These are phyloP conservation scores for Coleophoma cylindrospora DNA, from an alignment of 2,329 filamentous ascomycete genomes.

Conservation along the genomic window DNA sequence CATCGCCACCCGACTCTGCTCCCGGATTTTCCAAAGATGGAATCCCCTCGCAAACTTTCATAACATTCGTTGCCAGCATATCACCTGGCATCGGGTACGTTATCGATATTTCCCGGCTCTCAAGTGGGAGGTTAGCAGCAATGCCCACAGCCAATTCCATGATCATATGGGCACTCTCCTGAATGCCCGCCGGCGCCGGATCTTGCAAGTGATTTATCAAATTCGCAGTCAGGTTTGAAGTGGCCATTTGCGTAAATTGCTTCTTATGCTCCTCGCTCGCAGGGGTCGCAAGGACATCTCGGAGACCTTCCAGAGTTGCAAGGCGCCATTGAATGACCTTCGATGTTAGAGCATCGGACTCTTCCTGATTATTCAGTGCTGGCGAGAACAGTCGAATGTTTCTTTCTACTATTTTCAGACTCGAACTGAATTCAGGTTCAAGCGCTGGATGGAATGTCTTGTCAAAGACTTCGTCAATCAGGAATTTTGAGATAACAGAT, in stretches of 20 bases:
- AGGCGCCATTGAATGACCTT: constrained; percentile 93
- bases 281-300: constrained; percentile 60
- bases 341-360: constrained; percentile 79
- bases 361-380: constrained; percentile 71
- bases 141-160: constrained; percentile 86
- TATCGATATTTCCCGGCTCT: constrained; percentile 86
- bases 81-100: constrained; percentile 79
- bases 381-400: constrained; percentile 79
- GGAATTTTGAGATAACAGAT: constrained; percentile 82
- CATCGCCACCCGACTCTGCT: constrained; percentile 15
- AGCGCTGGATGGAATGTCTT: constrained; percentile 89
- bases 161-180: constrained; percentile 87
- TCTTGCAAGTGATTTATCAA: constrained; percentile 71
- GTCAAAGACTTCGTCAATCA: constrained; percentile 87
- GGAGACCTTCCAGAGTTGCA: constrained; percentile 87
- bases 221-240: constrained; percentile 61
- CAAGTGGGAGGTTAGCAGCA: constrained; percentile 78
- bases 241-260: constrained; percentile 65
- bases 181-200: constrained; percentile 74
- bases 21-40: constrained; percentile 49
- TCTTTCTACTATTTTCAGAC: constrained; percentile 80
- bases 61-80: constrained; percentile 63
- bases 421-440: constrained; percentile 67
- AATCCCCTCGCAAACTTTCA: constrained; percentile 75
- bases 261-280: constrained; percentile 62